Base-by-base conservation (phyloP, 768 basidiomycete genomes). In the Boletus sensibilis region DNA sequence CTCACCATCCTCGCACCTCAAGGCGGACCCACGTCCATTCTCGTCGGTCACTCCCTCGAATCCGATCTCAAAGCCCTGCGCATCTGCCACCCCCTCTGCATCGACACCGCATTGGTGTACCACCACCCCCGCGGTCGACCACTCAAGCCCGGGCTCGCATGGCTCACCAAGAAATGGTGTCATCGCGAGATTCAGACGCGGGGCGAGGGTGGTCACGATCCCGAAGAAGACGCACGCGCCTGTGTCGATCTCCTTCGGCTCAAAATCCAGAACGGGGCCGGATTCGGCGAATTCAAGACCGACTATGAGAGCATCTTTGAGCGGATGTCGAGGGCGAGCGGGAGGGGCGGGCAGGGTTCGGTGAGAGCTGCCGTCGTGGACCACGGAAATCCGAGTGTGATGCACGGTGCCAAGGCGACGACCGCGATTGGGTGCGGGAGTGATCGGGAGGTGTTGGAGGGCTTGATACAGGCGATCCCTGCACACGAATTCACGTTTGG, bases 81-180 rank as follows among this genome's bases (percentile, higher is more conserved):
- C 62, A 81, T 96, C 35, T 83, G 85, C 60, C 94, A 98, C 65
- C 85, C 94, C 0, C 76, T 82, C 49, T 93, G 93, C 67, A 90
- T 98, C 65, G 96, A 99, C 68, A 98, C 96, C 2, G 90, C 94
- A 0, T 67, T 99, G 5, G 70, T 88, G 11, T 99, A 87, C 74
- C 90, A 94, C 67, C 96, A 99, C 73, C 93, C 96, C 0, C 87
- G 93, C 20, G 94, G 96, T 1, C 83, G 92, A 39, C 94, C 96
- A 0, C 83, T 93, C 59, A 98, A 98, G 74, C 93, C 96, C 0
- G 93, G 92, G 1, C 81, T 99, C 8, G 94, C 94, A n/a, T 98
- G 94, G 94, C 83, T 99, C 43, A 92, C 92, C 43, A 90, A 91
- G 67, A 93, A 92, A 68, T 98, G 94, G 93, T 87, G 92, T 53